Evolutionary conservation across 2,329 filamentous ascomycete species (phyloP).

Genomic region (Exophiala mesophila): DNA sequence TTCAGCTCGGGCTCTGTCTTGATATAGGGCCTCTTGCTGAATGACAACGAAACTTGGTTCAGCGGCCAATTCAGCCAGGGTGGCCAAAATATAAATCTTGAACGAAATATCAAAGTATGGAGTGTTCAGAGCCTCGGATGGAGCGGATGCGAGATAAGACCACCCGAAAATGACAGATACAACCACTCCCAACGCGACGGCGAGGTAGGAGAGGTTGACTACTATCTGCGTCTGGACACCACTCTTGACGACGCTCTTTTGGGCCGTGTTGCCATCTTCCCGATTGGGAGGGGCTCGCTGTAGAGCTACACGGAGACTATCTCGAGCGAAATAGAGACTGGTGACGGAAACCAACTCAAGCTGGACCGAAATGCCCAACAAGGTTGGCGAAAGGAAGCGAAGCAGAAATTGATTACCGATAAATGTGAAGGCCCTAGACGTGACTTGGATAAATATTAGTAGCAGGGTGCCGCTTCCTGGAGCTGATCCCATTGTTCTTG

Average conservation of each 20-base stretch:
- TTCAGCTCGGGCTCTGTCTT: constrained; percentile 75
- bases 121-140: constrained; percentile 48
- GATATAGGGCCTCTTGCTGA: constrained; percentile 75
- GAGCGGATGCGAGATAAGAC: constrained; percentile 58
- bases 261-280: constrained; percentile 12
- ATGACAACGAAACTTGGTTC: constrained; percentile 88
- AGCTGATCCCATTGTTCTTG: too few relatives aligned
- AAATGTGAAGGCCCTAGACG: constrained; percentile 85
- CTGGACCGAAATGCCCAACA: constrained; percentile 81
- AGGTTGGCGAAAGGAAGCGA: constrained; percentile 76
- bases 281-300: constrained; percentile 60
- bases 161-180: constrained; percentile 61
- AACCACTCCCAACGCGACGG: constrained; percentile 62
- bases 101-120: constrained; percentile 60
- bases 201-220: constrained; percentile 82
- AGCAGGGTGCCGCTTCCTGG: constrained; percentile 56
- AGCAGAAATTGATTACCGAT: constrained; percentile 85
- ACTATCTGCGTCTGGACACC: constrained; percentile 57
- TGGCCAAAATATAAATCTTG: constrained; percentile 52
- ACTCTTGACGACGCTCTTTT: constrained; percentile 24
- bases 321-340: constrained; percentile 89
- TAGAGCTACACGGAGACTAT: constrained; percentile 84
- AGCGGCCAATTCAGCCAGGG: constrained; percentile 68
- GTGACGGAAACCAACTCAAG: constrained; percentile 90
- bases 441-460: constrained; percentile 81